Evolutionary conservation across 164 flowering plant genomes (phyloP).

Genomic region (Litsea cubeba): DNA sequence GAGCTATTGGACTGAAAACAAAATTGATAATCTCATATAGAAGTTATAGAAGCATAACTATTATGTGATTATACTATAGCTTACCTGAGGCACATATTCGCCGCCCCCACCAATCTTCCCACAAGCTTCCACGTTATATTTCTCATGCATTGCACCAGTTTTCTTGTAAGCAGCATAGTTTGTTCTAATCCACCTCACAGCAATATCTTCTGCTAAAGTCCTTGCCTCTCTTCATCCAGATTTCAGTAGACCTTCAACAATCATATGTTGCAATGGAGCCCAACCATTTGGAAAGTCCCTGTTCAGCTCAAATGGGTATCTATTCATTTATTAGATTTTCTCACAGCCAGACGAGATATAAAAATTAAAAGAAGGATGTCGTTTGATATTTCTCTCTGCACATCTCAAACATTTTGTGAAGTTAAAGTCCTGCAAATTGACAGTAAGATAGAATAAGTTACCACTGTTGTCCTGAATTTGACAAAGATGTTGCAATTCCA

Average conservation of each 20-base stretch:
- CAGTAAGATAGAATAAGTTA: conserved; percentile 8
- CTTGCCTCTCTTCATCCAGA: conserved; percentile 52
- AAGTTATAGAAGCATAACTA: background rate
- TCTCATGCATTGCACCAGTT: conserved; percentile 75
- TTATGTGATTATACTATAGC: background rate
- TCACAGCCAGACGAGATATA: background rate
- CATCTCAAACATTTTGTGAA: background rate
- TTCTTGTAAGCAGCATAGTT: conserved; percentile 70
- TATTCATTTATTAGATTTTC: background rate
- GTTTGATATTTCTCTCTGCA: too few species aligned
- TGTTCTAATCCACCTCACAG: conserved; percentile 72
- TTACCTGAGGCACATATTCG: conserved; percentile 70
- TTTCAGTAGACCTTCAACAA: conserved; percentile 73
- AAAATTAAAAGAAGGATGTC: background rate
- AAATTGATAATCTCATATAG: too few species aligned
- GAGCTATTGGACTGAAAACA: too few species aligned
- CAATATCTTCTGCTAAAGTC: conserved; percentile 67
- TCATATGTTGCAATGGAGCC: conserved; percentile 95
- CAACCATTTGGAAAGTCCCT: conserved; percentile 99
- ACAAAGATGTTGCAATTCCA: conserved; percentile 80
- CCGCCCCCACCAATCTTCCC: conserved; percentile 78
- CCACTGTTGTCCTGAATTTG: conserved; percentile 87
- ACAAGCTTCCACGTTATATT: conserved; percentile 56
- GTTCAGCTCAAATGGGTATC: conserved; percentile 8
- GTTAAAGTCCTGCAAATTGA: background rate